Evolutionary conservation across 2,329 filamentous ascomycete species (phyloP), one percentile per base, ranked within the genome.

Genomic region (Truncatella angustata): DNA sequence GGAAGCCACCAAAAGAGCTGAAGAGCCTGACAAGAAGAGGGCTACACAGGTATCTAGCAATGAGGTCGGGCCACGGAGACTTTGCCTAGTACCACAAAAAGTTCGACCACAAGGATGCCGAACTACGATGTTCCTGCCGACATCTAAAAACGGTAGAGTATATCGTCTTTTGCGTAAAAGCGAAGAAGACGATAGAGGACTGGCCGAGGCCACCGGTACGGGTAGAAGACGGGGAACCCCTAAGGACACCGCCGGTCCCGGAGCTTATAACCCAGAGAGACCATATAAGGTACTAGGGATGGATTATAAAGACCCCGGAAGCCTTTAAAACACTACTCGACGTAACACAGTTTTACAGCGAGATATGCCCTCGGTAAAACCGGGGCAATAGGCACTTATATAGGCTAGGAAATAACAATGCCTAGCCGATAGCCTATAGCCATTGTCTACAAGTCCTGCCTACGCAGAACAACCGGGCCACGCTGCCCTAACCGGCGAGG

Each of bases 61-160:
- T 46, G 21, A 34, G 43, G 23, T 30, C 43, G n/a, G 24, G 43
- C 14, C 43, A 32, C 43, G 43, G 43, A 46, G 43, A 46, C 28
- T 32, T 46, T 46, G 43, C 43, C 43, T 46, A 26, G 26, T 46
- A 46, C 43, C 43, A 46, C 14, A 46, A n/a, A 26, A 46, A 34
- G 18, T 46, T 46, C 18, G 21, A 24, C 42, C 42, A 39, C 16
- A n/a, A 39, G 16, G n/a, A 39, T 21, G 36, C 36, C 7, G 16
- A 39, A 16, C 36, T 39, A 16, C 36, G 36, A 6, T 39, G 36
- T n/a, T 39, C 36, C 36, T 39, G 36, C 36, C 36, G 36, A 6
- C 36, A n/a, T 39, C 36, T 39, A 6, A 39, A 39, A 39, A 39
- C n/a, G n/a, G 16, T 39, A 39, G n/a, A 39, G 16, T n/a, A 39